Base-by-base conservation (phyloP, 331 rosid genomes). In the Pyrus hybrid region DNA sequence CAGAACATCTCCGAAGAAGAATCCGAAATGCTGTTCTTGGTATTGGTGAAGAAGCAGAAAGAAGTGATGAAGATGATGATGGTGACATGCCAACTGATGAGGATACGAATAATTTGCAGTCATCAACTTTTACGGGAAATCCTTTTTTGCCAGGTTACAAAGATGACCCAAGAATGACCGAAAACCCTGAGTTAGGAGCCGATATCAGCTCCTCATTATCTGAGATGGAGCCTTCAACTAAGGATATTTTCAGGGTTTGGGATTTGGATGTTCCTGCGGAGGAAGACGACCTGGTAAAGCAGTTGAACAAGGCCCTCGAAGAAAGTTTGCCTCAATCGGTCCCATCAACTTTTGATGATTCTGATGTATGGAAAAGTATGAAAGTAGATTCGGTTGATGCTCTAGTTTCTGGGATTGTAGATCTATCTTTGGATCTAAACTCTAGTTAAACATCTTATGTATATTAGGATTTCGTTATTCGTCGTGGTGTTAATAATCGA, bases 101-200 rank as follows among this genome's bases (percentile, higher is more conserved):
- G 66, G 71, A 75, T 25, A 22, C 10, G 9, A 80, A 21, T 33
- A 43, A 71, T 67, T 33, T 71, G 75, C 73, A 76, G 56, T 79
- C 88, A n/a, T 32, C 63, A 65, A 73, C 81, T 74, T 83, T 86
- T 64, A 63, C n/a, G 26, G 87, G 88, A 80, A 87, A 80, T 79
- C 94, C 97, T 17, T 90, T 93, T 82, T 79, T 82, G 79, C 96
- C 94, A 28, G 89, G 90, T 63, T 93, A 93, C 80, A 80, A 33
- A 8, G 93, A 88, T 61, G 86, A 80, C 28, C 3, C 53, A 56
- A 68, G 78, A 74, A 83, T 45, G 72, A 60, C 63, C 17, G 76
- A 41, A 78, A 68, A 72, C 23, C 21, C 2, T 25, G 87, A 79
- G 61, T 62, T 51, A 23, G 86, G 74, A 25, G 63, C 76, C 62